These are phyloP conservation scores for Candida anutae DNA, from an alignment of 1,139 yeast species.

Conservation along the genomic window DNA sequence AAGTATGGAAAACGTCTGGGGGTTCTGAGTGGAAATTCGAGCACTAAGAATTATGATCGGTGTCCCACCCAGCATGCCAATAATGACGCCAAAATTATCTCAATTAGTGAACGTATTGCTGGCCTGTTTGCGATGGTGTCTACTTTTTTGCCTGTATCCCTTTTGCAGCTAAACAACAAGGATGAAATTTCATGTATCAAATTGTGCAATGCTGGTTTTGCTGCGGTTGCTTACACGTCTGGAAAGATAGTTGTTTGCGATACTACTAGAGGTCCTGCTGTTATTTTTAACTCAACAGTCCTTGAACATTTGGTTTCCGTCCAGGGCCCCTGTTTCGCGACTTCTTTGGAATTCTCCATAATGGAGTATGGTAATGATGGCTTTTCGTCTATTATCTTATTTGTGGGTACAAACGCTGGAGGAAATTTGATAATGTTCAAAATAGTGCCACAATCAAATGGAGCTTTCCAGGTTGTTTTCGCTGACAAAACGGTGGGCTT, in stretches of 20 bases:
- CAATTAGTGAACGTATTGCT: conserved; percentile 23
- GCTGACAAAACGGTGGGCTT: conserved; percentile 41
- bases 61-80: conserved; percentile 28
- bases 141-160: conserved; percentile 58
- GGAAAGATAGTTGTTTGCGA: conserved; percentile 77
- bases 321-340: conserved; percentile 33
- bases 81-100: conserved; percentile 28
- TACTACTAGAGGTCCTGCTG: conserved; percentile 71
- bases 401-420: conserved; percentile 78
- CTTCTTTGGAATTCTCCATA: conserved; percentile 65
- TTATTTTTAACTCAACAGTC: conserved; percentile 52
- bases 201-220: conserved; percentile 76
- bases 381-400: conserved; percentile 62
- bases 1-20: conserved; percentile 47
- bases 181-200: conserved; percentile 52
- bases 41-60: conserved; percentile 18
- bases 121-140: conserved; percentile 25
- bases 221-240: conserved; percentile 69
- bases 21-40: conserved; percentile 4
- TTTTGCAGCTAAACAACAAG: conserved; percentile 32
- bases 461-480: conserved; percentile 59
- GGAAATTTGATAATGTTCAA: conserved; percentile 59
- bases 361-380: conserved; percentile 60
- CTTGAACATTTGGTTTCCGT: conserved; percentile 32
- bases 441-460: conserved; percentile 58